Percentiles rank a stretch among this genome's conserved stretches.
Conservation (phyloP, 257 asterid species). For the Oldenlandia corymbosa region DNA sequence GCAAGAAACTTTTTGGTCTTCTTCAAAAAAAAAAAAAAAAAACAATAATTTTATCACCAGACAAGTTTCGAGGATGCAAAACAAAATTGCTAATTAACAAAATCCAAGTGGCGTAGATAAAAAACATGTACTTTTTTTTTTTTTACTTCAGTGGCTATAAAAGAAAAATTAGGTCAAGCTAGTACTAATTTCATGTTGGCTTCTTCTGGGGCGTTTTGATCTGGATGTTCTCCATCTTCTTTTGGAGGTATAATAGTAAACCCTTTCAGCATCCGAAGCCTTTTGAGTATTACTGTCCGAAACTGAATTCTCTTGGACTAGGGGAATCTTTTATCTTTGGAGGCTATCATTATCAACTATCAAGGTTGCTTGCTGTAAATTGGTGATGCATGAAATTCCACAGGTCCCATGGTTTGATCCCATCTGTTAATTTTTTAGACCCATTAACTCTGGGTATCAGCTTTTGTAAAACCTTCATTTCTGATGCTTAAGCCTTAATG, state of each 20-base stretch:
- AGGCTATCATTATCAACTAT: constrained; percentile 31
- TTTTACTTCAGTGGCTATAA: constrained; percentile 23
- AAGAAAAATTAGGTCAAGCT: constrained; percentile 44
- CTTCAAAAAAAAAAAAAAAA: no score
- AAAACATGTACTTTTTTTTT: neutral
- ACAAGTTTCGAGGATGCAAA: no score
- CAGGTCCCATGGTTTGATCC: constrained; percentile 84
- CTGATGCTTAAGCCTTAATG: no score
- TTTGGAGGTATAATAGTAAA: constrained; percentile 23
- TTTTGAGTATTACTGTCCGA: constrained; percentile 24
- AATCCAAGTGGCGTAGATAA: no score
- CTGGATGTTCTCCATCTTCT: neutral
- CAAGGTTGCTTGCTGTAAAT: constrained; percentile 49
- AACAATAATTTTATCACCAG: no score
- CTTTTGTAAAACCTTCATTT: no score
- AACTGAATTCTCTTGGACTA: constrained; percentile 10
- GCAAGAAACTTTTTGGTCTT: no score
- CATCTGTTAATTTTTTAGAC: constrained; percentile 50
- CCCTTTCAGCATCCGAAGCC: constrained; percentile 35
- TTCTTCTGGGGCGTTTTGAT: constrained; percentile 1
- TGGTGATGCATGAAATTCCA: constrained; percentile 54
- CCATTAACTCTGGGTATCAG: no score
- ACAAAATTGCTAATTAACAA: no score
- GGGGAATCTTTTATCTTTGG: constrained; percentile 20
- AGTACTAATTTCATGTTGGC: constrained; percentile 4